Evolutionary conservation across 495 filamentous ascomycete species (phyloP).

Genomic region (Xylaria curta): DNA sequence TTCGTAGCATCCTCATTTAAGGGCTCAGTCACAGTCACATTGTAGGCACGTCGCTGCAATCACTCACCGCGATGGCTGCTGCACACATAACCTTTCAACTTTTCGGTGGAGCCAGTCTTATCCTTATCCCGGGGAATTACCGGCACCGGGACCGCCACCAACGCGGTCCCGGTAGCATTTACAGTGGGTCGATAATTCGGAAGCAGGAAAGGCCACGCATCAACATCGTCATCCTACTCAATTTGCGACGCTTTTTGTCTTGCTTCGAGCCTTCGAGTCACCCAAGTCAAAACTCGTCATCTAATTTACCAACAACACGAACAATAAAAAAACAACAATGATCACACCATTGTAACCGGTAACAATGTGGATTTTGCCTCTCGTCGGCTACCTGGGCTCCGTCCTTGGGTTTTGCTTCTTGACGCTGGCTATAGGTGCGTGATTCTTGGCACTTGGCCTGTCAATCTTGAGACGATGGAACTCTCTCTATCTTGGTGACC

Average conservation of each 20-base stretch:
- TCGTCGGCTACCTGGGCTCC: slow-evolving; percentile 87
- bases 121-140: slow-evolving; percentile 34
- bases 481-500: neutral
- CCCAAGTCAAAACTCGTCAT: neutral
- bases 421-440: slow-evolving; percentile 87
- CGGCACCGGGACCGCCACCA: neutral
- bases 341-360: slow-evolving; percentile 23
- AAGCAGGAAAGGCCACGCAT: slow-evolving; percentile 18
- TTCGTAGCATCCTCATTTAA: neutral
- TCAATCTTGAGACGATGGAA: neutral
- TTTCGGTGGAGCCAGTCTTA: slow-evolving; percentile 30
- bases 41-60: neutral
- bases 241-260: neutral
- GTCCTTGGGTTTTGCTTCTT: slow-evolving; percentile 90
- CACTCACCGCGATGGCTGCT: neutral
- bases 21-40: neutral
- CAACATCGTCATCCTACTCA: slow-evolving; percentile 3
- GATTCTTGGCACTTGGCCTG: neutral
- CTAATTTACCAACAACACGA: neutral
- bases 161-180: neutral
- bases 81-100: slow-evolving; percentile 20
- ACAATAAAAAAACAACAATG: slow-evolving; percentile 14
- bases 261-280: neutral
- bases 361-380: slow-evolving; percentile 88
- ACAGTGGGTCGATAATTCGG: neutral